These are phyloP conservation scores for Solanum peruvianum DNA, from an alignment of 257 asterid genomes.

Conservation along the genomic window DNA sequence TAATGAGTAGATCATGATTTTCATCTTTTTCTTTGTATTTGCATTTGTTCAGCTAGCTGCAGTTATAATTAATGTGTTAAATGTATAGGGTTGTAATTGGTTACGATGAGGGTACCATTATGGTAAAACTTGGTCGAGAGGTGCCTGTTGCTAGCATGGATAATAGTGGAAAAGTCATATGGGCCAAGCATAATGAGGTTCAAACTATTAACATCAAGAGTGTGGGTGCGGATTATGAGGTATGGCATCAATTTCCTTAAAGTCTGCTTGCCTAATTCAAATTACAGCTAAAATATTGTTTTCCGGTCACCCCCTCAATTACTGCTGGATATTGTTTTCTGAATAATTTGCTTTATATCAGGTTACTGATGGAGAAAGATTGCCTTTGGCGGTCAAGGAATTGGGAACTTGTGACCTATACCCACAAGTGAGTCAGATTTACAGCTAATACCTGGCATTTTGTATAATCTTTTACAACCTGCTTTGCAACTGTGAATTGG, in stretches of 20 bases:
- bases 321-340: not conserved
- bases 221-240: slow-evolving; percentile 88
- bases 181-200: slow-evolving; percentile 98
- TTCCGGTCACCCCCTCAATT: not conserved
- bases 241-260: slow-evolving; percentile 8
- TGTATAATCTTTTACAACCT: not conserved
- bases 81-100: slow-evolving; percentile 82
- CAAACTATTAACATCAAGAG: slow-evolving; percentile 94
- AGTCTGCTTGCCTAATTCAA: not conserved
- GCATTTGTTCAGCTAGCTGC: not conserved
- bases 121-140: slow-evolving; percentile 98
- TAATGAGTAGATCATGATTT: not conserved
- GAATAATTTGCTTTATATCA: slow-evolving; percentile 15
- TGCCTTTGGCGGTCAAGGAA: slow-evolving; percentile 92
- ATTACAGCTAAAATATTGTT: not conserved
- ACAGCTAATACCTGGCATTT: not conserved
- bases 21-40: not conserved
- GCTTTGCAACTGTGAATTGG: not conserved
- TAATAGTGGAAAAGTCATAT: slow-evolving; percentile 85
- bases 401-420: slow-evolving; percentile 97
- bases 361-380: slow-evolving; percentile 93
- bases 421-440: slow-evolving; percentile 65
- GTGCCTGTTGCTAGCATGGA: slow-evolving; percentile 98
- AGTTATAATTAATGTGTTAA: slow-evolving; percentile 7
- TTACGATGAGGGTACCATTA: slow-evolving; percentile 95